Evolutionary conservation across 2,329 filamentous ascomycete genomes (phyloP).

Genomic region (Parafenestella ontariensis): DNA sequence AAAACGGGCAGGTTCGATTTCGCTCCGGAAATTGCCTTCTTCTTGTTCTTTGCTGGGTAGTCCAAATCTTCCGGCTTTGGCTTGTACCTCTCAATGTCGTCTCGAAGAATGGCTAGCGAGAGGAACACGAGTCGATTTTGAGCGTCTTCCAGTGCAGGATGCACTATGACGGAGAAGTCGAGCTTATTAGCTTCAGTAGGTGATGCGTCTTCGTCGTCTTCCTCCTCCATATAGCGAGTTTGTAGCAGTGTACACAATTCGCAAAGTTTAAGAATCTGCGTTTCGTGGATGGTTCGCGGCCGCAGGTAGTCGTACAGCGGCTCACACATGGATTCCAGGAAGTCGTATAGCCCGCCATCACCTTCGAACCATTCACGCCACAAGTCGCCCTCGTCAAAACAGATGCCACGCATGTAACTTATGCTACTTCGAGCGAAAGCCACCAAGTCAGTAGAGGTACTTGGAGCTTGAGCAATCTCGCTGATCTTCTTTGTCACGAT

Average conservation of each 20-base stretch:
- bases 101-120: constrained; percentile 66
- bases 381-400: constrained; percentile 71
- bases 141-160: constrained; percentile 71
- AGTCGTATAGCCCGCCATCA: constrained; percentile 68
- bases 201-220: constrained; percentile 57
- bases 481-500: constrained; percentile 68
- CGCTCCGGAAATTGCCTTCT: constrained; percentile 49
- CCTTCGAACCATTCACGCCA: constrained; percentile 73
- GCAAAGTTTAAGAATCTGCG: constrained; percentile 69
- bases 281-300: constrained; percentile 71
- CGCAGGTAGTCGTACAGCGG: constrained; percentile 71
- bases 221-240: constrained; percentile 66
- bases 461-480: constrained; percentile 64
- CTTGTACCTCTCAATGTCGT: constrained; percentile 71
- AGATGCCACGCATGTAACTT: constrained; percentile 70
- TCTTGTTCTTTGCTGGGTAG: constrained; percentile 63
- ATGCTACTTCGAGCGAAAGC: constrained; percentile 70
- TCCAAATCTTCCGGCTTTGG: constrained; percentile 70
- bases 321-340: constrained; percentile 71
- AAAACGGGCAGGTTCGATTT: constrained; percentile 55
- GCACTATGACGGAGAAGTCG: constrained; percentile 68
- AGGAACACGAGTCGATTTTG: constrained; percentile 72
- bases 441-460: constrained; percentile 68
- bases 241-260: constrained; percentile 72
- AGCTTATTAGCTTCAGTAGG: constrained; percentile 61